Evolutionary conservation across 208 protist genomes (phyloP), one percentile per base, ranked within the genome.

Genomic region (Acanthamoeba castellanii): DNA sequence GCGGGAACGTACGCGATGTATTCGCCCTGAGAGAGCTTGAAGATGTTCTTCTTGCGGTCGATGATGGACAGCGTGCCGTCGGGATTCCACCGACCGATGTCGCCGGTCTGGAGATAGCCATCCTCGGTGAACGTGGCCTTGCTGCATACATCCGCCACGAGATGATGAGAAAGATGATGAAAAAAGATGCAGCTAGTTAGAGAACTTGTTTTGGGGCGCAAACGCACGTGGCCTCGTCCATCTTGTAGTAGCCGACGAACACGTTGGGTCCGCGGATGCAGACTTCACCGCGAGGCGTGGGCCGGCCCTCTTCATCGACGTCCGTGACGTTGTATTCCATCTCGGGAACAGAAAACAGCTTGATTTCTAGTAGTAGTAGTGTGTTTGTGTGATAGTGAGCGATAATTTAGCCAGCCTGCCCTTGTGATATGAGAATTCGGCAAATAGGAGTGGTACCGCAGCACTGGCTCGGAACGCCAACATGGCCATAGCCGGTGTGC

Each of bases 11-110:
- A 92, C 20, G 97, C 96, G 52, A 98, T 72, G 89, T 98, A 98
- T 94, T 98, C 97, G 47, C 98, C 98, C 81, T 98, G 97, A 13
- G 97, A 94, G 27, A 99, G 93, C 94, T 99, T 99, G 92, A 99
- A 98, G n/a, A 98, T 97, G 94, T 98, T 96, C 92, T 99, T 99
- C 61, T 97, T 97, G 68, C 98, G 93, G 92, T 99, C 98, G 93
- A 99, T 98, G 92, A 99, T 98, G 30, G 66, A 70, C 25, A 99
- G 68, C 6, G 93, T 89, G 32, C 96, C 97, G 66, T 97, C 94
- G 30, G 76, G 20, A n/a, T 55, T 91, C 94, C 94, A 95, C 22
- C 37, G 72, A 82, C 98, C 98, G 93, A 99, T 97, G 92, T 99
- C 98, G 70, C 98, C 98, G 16, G 98, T 98, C 88, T 98, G 97